Conservation (phyloP, 2,329 filamentous ascomycete genomes). For the Chlorencoelia australis region DNA sequence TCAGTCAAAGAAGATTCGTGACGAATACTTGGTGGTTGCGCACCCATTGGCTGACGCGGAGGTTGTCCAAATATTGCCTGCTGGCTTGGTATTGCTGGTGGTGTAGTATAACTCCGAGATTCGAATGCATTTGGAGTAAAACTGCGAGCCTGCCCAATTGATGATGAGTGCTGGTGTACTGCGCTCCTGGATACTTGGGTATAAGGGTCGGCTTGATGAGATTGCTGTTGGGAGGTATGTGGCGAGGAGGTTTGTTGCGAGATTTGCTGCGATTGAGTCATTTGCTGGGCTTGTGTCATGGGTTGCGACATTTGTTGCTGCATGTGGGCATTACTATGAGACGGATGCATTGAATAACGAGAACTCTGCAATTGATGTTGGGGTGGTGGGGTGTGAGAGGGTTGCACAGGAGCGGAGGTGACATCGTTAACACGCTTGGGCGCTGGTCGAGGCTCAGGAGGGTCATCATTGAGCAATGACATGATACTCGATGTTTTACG, state of each 20-base stretch:
- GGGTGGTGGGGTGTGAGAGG: constrained; percentile 21
- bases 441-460: constrained; percentile 33
- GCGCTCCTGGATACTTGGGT: constrained; percentile 37
- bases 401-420: constrained; percentile 12
- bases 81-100: constrained; percentile 27
- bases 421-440: constrained; percentile 21
- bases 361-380: constrained; percentile 21
- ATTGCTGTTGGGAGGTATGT: constrained; percentile 34
- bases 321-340: constrained; percentile 6
- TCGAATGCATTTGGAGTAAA: constrained; percentile 24
- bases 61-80: constrained; percentile 23
- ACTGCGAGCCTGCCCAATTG: constrained; percentile 22
- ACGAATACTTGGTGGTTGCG: constrained; percentile 20
- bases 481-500: constrained; percentile 55
- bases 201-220: constrained; percentile 32
- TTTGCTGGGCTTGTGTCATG: constrained; percentile 12
- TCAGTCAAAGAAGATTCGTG: constrained; percentile 23
- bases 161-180: constrained; percentile 38
- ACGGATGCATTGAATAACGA: constrained; percentile 31
- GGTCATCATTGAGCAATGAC: constrained; percentile 48
- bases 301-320: constrained; percentile 4
- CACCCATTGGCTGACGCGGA: constrained; percentile 20
- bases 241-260: constrained; percentile 40
- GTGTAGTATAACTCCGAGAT: constrained; percentile 31
- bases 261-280: constrained; percentile 22